A percentile compares a stretch with the other conserved stretches of the same genome.
These are phyloP conservation scores for Aureoboletus auriporus DNA, from an alignment of 768 basidiomycete genomes.

Conservation along the genomic window DNA sequence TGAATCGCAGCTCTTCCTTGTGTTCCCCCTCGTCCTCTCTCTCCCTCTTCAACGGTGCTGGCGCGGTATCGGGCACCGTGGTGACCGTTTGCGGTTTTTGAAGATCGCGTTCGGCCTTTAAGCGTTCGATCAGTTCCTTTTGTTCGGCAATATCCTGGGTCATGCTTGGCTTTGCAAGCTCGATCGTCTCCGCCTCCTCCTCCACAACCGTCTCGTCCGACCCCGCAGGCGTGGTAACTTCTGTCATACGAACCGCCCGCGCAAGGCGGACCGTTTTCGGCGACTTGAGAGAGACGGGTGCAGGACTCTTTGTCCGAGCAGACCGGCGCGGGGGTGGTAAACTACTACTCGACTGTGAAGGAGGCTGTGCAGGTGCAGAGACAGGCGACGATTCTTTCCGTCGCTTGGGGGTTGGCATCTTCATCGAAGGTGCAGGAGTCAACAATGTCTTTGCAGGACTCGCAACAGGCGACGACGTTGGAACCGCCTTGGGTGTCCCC, in stretches of 20 bases:
- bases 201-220: constrained; percentile 67
- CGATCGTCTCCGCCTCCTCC: constrained; percentile 55
- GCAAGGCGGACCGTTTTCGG: constrained; percentile 25
- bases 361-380: constrained; percentile 14
- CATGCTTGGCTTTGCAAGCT: constrained; percentile 59
- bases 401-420: constrained; percentile 53
- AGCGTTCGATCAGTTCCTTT: constrained; percentile 65
- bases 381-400: constrained; percentile 58
- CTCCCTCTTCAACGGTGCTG: constrained; percentile 42
- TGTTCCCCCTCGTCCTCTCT: constrained; percentile 42
- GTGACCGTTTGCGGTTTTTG: constrained; percentile 22
- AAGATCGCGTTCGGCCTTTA: constrained; percentile 61
- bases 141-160: constrained; percentile 75
- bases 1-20: constrained; percentile 48
- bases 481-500: constrained; percentile 25
- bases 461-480: constrained; percentile 26
- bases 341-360: constrained; percentile 17
- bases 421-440: constrained; percentile 34
- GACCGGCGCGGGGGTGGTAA: constrained; percentile 43
- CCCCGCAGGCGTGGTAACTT: constrained; percentile 44
- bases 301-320: constrained; percentile 40
- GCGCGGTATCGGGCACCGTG: constrained; percentile 14
- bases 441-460: constrained; percentile 22
- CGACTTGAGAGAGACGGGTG: constrained; percentile 34
- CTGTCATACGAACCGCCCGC: constrained; percentile 21